Base-by-base conservation (phyloP, 2,329 filamentous ascomycete genomes). In the Aspergillus sp. region DNA sequence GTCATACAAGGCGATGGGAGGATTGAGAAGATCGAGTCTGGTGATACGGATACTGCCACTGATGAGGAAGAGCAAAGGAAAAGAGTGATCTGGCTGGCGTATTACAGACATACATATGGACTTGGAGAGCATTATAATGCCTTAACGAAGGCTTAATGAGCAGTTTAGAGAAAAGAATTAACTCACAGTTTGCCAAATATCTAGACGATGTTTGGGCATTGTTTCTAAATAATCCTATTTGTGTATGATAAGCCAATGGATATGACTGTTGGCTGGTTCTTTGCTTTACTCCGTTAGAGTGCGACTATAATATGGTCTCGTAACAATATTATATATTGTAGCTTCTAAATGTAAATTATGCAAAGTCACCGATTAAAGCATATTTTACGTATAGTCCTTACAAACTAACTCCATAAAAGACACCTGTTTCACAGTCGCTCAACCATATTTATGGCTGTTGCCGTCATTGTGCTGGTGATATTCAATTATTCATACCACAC, bases 111-210 rank as follows among this genome's bases (percentile, higher is more conserved):
- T 78, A 91, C 90, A 49, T 98, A 96, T 74, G 93, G 93, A 1
- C 79, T 99, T 50, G 95, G 95, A 12, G 95, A 98, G 79, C 95
- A 99, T 77, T 99, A 99, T 77, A 99, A 99, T 73, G 96, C 93
- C 53, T 76, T 99, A 71, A 76, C 85, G 65, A 84, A 71, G 49
- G 57, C 62, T 37, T 72, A 66, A 66, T 53, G 12, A 46, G 55
- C 39, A 21, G n/a, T 31, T 39, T 31, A 55, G 25, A 41, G 25
- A 55, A 55, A 53, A 43, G 31, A 15, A 25, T 23, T 23, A 21
- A 17, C 25, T 15, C 11, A n/a, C 25, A 25, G 19, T 15, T 25
- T 27, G 19, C 19, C 17, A 6, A 45, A 46, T 46, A n/a, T 6
- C 25, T 19, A 48, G 23, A 11, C 48, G 39, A 23, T 33, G 41